Conservation (phyloP, 2,329 filamentous ascomycete genomes). For the Hortaea werneckii region DNA sequence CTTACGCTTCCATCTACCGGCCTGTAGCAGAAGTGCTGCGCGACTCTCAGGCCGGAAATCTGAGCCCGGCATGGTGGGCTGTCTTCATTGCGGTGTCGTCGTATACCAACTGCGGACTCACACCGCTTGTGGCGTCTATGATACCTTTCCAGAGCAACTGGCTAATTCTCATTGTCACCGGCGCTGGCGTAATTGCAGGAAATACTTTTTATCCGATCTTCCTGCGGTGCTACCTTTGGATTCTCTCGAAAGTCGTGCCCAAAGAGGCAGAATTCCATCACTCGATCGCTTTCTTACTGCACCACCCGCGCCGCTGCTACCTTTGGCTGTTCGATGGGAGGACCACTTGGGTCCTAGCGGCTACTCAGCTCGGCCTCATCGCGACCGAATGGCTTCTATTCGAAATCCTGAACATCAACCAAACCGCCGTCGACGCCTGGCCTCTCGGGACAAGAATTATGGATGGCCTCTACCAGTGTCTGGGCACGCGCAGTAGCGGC, state of each 20-base stretch:
- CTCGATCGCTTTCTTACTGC: slow-evolving; percentile 27
- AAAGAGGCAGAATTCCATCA: slow-evolving; percentile 11
- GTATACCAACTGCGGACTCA: no score
- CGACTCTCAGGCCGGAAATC: no score
- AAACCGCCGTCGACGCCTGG: slow-evolving; percentile 2
- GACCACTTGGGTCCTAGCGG: slow-evolving; percentile 6
- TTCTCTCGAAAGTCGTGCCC: slow-evolving; percentile 26
- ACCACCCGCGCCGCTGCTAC: slow-evolving; percentile 44
- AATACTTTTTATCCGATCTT: no score
- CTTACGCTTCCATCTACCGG: no score
- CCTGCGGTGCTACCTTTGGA: slow-evolving; percentile 48
- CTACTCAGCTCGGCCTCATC: slow-evolving; percentile 3
- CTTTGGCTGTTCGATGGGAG: slow-evolving; percentile 52
- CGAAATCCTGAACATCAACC: slow-evolving; percentile 6
- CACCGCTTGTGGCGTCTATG: no score
- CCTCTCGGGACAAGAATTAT: background rate
- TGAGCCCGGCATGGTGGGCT: no score
- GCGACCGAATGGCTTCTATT: slow-evolving; percentile 17
- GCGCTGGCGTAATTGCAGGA: no score
- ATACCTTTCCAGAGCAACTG: no score
- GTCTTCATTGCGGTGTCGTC: no score
- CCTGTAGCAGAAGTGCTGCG: no score
- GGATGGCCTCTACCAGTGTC: slow-evolving; percentile 4
- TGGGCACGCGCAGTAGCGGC: slow-evolving; percentile 31
- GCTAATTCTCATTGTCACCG: no score